Base-by-base conservation (phyloP, 768 basidiomycete genomes). In the Agrocybe praecox region DNA sequence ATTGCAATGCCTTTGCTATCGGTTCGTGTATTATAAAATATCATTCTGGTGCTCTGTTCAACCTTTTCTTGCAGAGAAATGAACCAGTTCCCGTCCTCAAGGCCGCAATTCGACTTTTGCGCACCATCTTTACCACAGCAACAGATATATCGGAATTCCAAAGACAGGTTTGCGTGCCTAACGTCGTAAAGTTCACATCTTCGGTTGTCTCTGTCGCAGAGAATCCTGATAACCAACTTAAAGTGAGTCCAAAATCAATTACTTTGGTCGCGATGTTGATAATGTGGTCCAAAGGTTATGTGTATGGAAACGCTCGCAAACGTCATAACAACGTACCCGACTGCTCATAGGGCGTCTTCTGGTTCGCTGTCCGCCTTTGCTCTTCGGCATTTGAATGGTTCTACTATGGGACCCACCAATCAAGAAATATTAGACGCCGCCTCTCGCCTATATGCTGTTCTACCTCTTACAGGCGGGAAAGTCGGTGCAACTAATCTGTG, bases 381-480 rank as follows among this genome's bases (percentile, higher is more conserved):
- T 23, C 69, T 89, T 48, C 75, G 78, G 36, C 76, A 81, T 60
- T 74, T 94, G 29, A 79, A 80, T 56, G 88, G 89, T 18, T 78
- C 79, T 18, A 63, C 77, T 12, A 77, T 78, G 2, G 74, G 71
- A 15, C 72, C 80, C 1, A 77, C 74, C 2, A 74, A 78, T 48
- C 26, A 51, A 17, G 55, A 66, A 21, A 62, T 88, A 6, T 57
- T 84, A 0, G 61, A 72, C 42, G 76, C 84, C 14, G 79, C 87
- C 2, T 84, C 85, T 6, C 66, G 72, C 18, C 76, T 94, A 19
- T 89, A 87, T 55, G 73, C 86, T 2, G 72, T 78, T 21, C 76
- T 94, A 6, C 88, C 88, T 68, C 72, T 83, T 24, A 86, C 89
- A 0, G 90, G 90, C 19, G 92, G 93, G 8, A 94, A 92, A 70